Conservation (phyloP, 352 stramenopile species). For the Saprolegnia diclina region DNA sequence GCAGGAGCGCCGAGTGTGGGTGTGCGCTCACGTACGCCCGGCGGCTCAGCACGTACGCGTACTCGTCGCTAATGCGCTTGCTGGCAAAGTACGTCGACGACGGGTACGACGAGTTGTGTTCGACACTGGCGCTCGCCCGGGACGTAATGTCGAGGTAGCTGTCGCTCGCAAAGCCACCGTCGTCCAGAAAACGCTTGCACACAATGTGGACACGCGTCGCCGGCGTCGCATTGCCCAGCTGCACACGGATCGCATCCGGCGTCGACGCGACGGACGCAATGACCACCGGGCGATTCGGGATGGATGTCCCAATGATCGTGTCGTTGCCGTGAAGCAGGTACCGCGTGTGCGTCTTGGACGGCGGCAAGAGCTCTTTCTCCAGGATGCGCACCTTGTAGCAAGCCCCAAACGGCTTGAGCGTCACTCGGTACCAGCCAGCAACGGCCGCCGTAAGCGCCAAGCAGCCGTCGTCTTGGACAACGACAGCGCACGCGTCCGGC, state of each 20-base stretch:
- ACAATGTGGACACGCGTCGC: slow-evolving; percentile 6
- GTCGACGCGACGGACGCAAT: background rate
- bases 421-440: background rate
- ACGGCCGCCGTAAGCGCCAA: background rate
- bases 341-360: no score
- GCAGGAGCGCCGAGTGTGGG: slow-evolving; percentile 29
- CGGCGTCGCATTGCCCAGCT: slow-evolving; percentile 9
- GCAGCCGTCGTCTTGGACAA: background rate
- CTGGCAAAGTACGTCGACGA: slow-evolving; percentile 41
- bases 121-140: background rate
- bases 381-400: background rate
- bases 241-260: background rate
- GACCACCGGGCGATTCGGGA: background rate
- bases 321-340: no score
- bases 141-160: background rate
- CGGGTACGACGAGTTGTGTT: background rate
- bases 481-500: background rate
- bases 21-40: slow-evolving; percentile 33
- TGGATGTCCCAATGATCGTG: background rate
- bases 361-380: no score
- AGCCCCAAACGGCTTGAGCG: background rate
- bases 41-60: slow-evolving; percentile 61
- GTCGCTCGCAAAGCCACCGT: background rate
- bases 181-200: slow-evolving; percentile 7
- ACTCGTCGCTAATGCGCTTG: slow-evolving; percentile 64